Base-by-base conservation (phyloP, 2,329 filamentous ascomycete genomes). In the Fusarium goolgardi region DNA sequence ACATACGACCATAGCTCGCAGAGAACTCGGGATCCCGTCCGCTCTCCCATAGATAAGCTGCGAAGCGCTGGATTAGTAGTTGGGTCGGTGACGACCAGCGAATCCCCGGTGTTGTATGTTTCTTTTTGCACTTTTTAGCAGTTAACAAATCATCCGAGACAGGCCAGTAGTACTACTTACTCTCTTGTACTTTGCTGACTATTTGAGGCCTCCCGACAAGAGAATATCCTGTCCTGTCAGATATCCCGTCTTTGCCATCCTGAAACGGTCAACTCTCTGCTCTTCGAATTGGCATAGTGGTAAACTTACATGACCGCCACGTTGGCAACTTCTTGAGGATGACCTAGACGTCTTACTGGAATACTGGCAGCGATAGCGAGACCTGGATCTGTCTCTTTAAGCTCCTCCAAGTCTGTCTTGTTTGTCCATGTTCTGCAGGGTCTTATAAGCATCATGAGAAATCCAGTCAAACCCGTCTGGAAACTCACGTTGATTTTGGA, bases 241-340 rank as follows among this genome's bases (percentile, higher is more conserved):
- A 25, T 68, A 68, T 12, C 65, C 65, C 2, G 65, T 69, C 23
- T 68, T 68, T 11, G 65, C 65, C 60, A 68, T 62, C 65, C 65
- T 39, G 8, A 0, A 6, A 7, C 2, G 12, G n/a, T 66, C 6
- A 65, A 21, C 4, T 20, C 12, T 8, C 5, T 11, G 1, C 41
- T n/a, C 1, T 18, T 18, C 25, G 2, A 29, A 10, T 10, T 29
- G 18, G 2, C 4, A 20, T 6, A 6, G 4, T 7, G 18, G 6
- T 15, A 15, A 0, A 73, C 76, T 68, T 54, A 78, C 78, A 79
- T 77, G 4, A 72, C 67, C 4, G 78, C 78, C 0, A 79, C 71
- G 13, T 77, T 78, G 29, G 77, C 71, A 5, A 80, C 78, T 16
- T 80, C 78, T 5, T 76, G 65, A 0, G 78, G 77, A 4, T 71